A percentile compares a stretch with the other conserved stretches of the same genome.
phyloP scores from a whole-genome alignment of 495 filamentous ascomycete genomes.

The Rostrohypoxylon terebratum region DNA sequence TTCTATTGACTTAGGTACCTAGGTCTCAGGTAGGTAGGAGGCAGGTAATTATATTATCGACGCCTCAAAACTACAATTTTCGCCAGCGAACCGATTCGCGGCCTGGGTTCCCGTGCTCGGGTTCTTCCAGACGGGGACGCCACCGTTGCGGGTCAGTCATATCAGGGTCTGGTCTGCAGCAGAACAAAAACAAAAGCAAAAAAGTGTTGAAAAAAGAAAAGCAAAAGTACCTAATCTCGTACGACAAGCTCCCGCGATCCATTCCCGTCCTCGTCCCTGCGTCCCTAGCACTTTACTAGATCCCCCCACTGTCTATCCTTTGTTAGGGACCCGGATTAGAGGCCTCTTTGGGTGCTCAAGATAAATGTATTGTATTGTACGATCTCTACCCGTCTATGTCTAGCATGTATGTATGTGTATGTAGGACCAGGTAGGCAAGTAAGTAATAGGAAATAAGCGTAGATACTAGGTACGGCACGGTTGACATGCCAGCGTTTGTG shows the following conservation, averaged over 20 bases:
- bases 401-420: not conserved
- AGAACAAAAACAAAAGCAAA: no score
- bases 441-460: no score
- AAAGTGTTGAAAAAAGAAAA: no score
- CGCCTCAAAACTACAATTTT: not conserved
- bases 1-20: not conserved
- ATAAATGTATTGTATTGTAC: no score
- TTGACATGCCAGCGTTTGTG: not conserved
- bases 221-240: not conserved
- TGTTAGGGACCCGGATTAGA: not conserved
- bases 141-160: not conserved
- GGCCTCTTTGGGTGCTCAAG: not conserved
- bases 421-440: no score
- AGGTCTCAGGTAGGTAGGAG: no score
- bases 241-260: constrained; percentile 1
- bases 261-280: not conserved
- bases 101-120: not conserved
- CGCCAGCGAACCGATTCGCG: not conserved
- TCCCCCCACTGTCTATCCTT: not conserved
- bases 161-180: not conserved
- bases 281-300: not conserved
- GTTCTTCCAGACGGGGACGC: not conserved
- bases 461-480: no score
- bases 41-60: no score
- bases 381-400: not conserved